These are phyloP conservation scores for Hygrophila difformis DNA, from an alignment of 257 asterid genomes.

Conservation along the genomic window DNA sequence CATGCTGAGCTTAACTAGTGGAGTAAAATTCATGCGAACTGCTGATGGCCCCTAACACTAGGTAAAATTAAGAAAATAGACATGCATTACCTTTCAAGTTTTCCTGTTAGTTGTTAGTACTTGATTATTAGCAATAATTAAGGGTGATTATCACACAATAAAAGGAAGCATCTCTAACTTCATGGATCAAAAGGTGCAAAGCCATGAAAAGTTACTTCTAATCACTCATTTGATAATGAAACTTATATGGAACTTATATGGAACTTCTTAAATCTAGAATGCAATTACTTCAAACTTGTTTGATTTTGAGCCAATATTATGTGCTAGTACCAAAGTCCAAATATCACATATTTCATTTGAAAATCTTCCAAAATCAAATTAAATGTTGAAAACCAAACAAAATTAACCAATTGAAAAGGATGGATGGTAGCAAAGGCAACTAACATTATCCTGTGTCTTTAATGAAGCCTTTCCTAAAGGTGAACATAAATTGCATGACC, in stretches of 20 bases:
- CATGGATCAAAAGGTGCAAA: conserved; percentile 2
- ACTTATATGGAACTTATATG: background rate
- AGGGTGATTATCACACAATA: conserved; percentile 7
- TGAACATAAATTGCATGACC: conserved; percentile 4
- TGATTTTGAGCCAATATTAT: background rate
- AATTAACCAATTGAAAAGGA: background rate
- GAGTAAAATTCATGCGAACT: background rate
- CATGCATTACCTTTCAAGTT: background rate
- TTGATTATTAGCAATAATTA: background rate
- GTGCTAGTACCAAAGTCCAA: no score
- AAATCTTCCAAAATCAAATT: no score
- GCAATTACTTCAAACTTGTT: conserved; percentile 1
- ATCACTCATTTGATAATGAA: background rate
- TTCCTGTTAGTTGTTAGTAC: conserved; percentile 12
- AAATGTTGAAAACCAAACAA: no score
- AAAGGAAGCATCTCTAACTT: conserved; percentile 4
- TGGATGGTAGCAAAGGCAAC: conserved; percentile 4
- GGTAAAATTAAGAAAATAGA: no score
- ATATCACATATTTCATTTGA: no score
- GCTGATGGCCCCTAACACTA: no score
- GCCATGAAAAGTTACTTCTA: background rate
- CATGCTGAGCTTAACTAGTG: conserved; percentile 14
- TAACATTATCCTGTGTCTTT: conserved; percentile 3
- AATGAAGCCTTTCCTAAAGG: background rate
- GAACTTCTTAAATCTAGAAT: background rate